Evolutionary conservation across 345 rosid genomes (phyloP), one percentile per base, ranked within the genome.

Genomic region (Rhodamnia rubescens): DNA sequence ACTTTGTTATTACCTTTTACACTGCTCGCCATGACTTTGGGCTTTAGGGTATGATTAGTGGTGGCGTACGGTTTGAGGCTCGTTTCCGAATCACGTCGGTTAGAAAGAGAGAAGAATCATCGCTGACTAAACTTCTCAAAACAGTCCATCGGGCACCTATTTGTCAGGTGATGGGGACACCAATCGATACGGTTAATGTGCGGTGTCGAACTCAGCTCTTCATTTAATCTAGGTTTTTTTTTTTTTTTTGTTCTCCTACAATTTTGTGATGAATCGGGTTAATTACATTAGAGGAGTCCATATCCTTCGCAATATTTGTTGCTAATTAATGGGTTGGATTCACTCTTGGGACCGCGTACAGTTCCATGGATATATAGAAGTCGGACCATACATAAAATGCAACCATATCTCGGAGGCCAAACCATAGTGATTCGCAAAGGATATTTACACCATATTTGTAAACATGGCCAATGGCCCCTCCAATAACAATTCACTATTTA

Each of bases 51-150:
- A 15, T 16, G 22, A 64, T 64, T 5, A 2, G 6, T 16, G 42
- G 44, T 64, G 24, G 7, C 11, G 20, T 15, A 64, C 0, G 1
- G 78, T 32, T 2, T 2, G 22, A 69, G 8, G 27, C 74, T 27
- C 6, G 8, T 59, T 7, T 6, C 5, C 15, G 4, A 27, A 4
- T 61, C 5, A 0, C 1, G 47, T 32, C 4, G 20, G 7, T 8
- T 0, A 40, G 24, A 18, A 29, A 6, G 12, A 32, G 47, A 69
- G 22, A 64, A 64, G 44, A 32, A 64, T 6, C 12, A 64, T 64
- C 20, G 12, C 3, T 6, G 44, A 64, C 5, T 21, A 16, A 64
- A 64, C 44, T 32, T 32, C 78, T 18, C 9, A 24, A 18, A 69
- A 32, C 20, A 69, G 24, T 32, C 10, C 24, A 69, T 2, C 3